Evolutionary conservation across 2,329 filamentous ascomycete genomes (phyloP).

Genomic region (Metarhizium sp.): DNA sequence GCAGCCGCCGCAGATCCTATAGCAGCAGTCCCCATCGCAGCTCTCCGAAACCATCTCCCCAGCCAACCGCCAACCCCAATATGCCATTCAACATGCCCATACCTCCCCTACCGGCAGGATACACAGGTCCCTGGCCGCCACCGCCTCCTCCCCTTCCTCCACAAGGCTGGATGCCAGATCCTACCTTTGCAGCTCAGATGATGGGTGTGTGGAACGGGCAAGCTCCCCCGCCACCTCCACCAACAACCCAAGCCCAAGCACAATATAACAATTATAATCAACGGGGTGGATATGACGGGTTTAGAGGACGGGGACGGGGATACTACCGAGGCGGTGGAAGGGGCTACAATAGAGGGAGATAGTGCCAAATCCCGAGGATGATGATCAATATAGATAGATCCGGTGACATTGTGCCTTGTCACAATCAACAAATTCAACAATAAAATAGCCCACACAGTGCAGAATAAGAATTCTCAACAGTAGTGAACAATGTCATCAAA

Average conservation of each 20-base stretch:
- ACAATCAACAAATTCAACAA: neutral
- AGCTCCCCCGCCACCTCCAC: slow-evolving; percentile 12
- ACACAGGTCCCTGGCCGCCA: slow-evolving; percentile 32
- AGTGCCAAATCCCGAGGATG: neutral
- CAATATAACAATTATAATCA: slow-evolving; percentile 14
- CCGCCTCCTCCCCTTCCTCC: slow-evolving; percentile 17
- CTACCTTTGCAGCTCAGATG: slow-evolving; percentile 17
- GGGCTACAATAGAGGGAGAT: slow-evolving; percentile 1
- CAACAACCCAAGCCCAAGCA: slow-evolving; percentile 6
- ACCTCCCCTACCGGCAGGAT: slow-evolving; percentile 28
- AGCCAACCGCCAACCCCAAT: slow-evolving; percentile 1
- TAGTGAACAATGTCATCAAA: neutral
- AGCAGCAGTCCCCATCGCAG: slow-evolving; percentile 9
- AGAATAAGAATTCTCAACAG: neutral
- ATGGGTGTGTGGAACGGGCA: slow-evolving; percentile 17
- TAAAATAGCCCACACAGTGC: neutral
- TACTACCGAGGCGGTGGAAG: slow-evolving; percentile 1
- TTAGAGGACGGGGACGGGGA: slow-evolving; percentile 17
- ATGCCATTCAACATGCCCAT: slow-evolving; percentile 4
- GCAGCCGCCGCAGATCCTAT: slow-evolving; percentile 8
- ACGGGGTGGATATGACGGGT: slow-evolving; percentile 20
- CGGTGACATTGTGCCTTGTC: neutral
- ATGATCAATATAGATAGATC: neutral
- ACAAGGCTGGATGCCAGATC: slow-evolving; percentile 19
- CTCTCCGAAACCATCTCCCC: slow-evolving; percentile 13